These are phyloP conservation scores for Tolypocladium pustulatum DNA, from an alignment of 2,329 filamentous ascomycete species.

Conservation along the genomic window DNA sequence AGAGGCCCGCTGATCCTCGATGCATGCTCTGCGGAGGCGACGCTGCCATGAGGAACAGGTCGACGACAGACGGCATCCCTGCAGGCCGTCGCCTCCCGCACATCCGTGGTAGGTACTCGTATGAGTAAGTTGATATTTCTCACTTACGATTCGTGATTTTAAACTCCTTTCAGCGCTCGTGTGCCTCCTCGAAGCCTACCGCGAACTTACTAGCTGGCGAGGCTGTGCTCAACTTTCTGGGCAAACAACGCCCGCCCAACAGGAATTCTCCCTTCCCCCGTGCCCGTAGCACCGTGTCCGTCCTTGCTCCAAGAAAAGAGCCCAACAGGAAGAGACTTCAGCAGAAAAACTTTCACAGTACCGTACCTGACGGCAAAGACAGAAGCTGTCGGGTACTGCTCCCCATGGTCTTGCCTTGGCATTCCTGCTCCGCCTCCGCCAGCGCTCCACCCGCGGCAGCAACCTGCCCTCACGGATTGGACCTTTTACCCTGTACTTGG, in stretches of 20 bases:
- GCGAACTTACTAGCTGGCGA: background rate
- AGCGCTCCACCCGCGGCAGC: background rate
- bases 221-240: background rate
- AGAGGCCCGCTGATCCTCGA: background rate
- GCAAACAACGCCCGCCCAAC: background rate
- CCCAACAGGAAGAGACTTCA: background rate
- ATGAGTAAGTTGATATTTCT: too few species aligned
- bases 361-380: background rate
- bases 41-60: background rate
- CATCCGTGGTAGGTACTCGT: background rate
- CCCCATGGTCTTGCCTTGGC: background rate
- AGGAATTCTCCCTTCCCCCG: background rate
- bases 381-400: background rate
- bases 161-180: background rate
- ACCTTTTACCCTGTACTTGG: background rate
- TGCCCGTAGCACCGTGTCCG: background rate
- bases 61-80: background rate
- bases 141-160: background rate
- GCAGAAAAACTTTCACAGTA: background rate
- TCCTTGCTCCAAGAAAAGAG: background rate
- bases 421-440: background rate
- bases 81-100: background rate
- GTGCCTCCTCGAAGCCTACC: background rate
- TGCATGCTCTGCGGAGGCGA: background rate
- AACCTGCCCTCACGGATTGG: background rate